Conservation (phyloP, 352 stramenopile species). For the Stephanocyclus meneghinianus region DNA sequence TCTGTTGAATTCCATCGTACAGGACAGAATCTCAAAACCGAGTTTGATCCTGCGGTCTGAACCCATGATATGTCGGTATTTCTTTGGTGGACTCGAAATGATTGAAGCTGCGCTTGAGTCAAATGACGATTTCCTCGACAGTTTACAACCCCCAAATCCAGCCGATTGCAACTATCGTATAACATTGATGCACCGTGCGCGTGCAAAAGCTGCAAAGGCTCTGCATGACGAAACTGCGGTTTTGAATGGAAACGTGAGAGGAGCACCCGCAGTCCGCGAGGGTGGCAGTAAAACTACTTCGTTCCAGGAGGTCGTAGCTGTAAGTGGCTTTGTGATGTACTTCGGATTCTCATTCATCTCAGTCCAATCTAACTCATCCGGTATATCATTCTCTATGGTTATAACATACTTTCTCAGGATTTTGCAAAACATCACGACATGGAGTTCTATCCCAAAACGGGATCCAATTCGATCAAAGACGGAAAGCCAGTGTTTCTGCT, state of each 20-base stretch:
- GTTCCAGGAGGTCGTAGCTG: slow-evolving; percentile 73
- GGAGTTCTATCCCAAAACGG: slow-evolving; percentile 62
- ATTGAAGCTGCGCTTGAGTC: slow-evolving; percentile 43
- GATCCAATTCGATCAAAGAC: slow-evolving; percentile 58
- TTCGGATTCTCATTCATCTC: not conserved
- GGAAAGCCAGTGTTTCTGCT: slow-evolving; percentile 78
- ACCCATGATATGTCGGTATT: slow-evolving; percentile 62
- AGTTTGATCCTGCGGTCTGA: slow-evolving; percentile 48
- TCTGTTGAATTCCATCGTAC: slow-evolving; percentile 23
- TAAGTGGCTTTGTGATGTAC: slow-evolving; percentile 1
- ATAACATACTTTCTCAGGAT: slow-evolving; percentile 23
- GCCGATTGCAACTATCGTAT: slow-evolving; percentile 48
- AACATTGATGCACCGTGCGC: slow-evolving; percentile 48
- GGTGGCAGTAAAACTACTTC: slow-evolving; percentile 34
- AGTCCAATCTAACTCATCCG: not conserved
- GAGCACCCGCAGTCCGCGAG: slow-evolving; percentile 8
- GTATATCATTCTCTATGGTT: not conserved
- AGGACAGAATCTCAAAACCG: slow-evolving; percentile 9
- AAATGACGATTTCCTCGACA: slow-evolving; percentile 30
- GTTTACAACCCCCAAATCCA: slow-evolving; percentile 42
- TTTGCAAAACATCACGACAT: slow-evolving; percentile 67
- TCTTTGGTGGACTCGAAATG: slow-evolving; percentile 71
- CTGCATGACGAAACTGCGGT: slow-evolving; percentile 14
- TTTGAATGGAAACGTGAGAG: slow-evolving; percentile 18
- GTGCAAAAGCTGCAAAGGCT: slow-evolving; percentile 41